These are phyloP conservation scores for Cerioporus squamosus DNA, from an alignment of 1,284 basidiomycete genomes.

Conservation along the genomic window DNA sequence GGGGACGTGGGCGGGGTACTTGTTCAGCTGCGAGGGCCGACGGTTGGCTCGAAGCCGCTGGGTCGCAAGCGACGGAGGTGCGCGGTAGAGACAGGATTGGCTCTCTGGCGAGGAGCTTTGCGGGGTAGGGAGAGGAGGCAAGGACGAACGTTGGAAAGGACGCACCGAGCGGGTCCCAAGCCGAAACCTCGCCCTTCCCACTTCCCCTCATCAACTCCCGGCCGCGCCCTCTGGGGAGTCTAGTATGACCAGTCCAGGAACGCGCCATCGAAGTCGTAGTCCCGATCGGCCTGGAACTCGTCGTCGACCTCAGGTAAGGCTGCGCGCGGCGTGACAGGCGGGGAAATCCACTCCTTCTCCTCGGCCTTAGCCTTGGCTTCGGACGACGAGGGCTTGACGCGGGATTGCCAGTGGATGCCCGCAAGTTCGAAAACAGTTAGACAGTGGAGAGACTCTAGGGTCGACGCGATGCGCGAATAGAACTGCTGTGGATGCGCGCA, in stretches of 20 bases:
- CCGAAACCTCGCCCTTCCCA: slow-evolving; percentile 6
- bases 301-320: slow-evolving; percentile 15
- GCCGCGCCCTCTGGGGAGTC: not conserved
- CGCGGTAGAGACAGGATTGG: not conserved
- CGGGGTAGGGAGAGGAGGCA: slow-evolving; percentile 12
- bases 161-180: slow-evolving; percentile 21
- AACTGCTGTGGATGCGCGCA: slow-evolving; percentile 49
- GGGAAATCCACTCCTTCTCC: slow-evolving; percentile 37
- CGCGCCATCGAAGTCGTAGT: slow-evolving; percentile 35
- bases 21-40: too few relatives aligned
- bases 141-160: slow-evolving; percentile 21
- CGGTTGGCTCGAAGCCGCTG: too few relatives aligned
- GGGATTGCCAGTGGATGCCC: slow-evolving; percentile 67
- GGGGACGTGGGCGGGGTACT: too few relatives aligned
- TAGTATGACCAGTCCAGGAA: slow-evolving; percentile 38
- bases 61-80: not conserved
- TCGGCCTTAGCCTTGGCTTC: slow-evolving; percentile 9
- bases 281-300: slow-evolving; percentile 16
- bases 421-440: slow-evolving; percentile 70
- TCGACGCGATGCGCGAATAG: slow-evolving; percentile 60
- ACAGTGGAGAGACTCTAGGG: slow-evolving; percentile 56
- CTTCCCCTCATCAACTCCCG: not conserved
- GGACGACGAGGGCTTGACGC: slow-evolving; percentile 25
- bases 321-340: slow-evolving; percentile 34
- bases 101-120: not conserved